Percentiles rank a stretch among this genome's conserved stretches.
Evolutionary conservation across 1,139 yeast genomes (phyloP).

Genomic region (Nematodospora anomalae): DNA sequence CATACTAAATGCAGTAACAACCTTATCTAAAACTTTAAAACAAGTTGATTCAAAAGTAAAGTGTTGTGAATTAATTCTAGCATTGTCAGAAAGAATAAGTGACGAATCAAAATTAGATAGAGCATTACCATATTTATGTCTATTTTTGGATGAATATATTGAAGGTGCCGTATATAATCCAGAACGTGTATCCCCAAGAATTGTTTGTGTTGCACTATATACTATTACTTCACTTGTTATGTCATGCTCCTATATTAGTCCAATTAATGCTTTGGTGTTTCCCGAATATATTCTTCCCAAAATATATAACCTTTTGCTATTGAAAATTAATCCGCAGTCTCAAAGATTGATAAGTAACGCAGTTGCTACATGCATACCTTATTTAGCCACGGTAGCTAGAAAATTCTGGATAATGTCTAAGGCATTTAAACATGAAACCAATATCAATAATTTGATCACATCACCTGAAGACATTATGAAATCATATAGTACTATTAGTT

Average conservation of each 20-base stretch:
- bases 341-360: constrained; percentile 18
- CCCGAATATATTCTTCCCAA: constrained; percentile 83
- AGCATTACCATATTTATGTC: constrained; percentile 73
- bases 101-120: constrained; percentile 88
- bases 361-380: constrained; percentile 73
- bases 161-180: constrained; percentile 15
- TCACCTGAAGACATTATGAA: constrained; percentile 11
- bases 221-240: constrained; percentile 60
- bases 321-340: constrained; percentile 20
- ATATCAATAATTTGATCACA: constrained; percentile 4
- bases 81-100: constrained; percentile 70
- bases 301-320: constrained; percentile 43
- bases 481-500: constrained; percentile 16
- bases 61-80: constrained; percentile 75
- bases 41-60: constrained; percentile 62
- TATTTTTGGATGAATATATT: constrained; percentile 39
- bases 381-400: constrained; percentile 61
- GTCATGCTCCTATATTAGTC: constrained; percentile 67
- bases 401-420: constrained; percentile 67
- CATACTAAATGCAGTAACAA: constrained; percentile 60
- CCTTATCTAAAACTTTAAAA: constrained; percentile 64
- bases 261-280: constrained; percentile 72
- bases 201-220: constrained; percentile 60
- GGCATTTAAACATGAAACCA: constrained; percentile 45
- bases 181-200: constrained; percentile 32